Evolutionary conservation across 2,329 filamentous ascomycete genomes (phyloP).

Genomic region (Aspergillus quadrilineatus): DNA sequence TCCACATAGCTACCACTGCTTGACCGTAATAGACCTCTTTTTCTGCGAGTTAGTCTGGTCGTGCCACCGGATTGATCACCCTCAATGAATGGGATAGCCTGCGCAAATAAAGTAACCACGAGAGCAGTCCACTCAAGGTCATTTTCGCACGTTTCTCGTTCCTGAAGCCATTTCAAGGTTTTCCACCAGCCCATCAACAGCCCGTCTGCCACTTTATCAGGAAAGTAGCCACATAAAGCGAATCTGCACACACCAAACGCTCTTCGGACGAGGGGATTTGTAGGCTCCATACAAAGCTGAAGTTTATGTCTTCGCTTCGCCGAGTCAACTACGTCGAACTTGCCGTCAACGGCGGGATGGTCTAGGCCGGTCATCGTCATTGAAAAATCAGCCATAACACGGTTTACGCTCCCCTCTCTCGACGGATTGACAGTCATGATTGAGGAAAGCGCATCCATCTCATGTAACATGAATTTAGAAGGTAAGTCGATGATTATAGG

Average conservation of each 20-base stretch:
- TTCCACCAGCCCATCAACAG: constrained; percentile 73
- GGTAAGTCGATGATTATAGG: constrained; percentile 67
- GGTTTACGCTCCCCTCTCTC: constrained; percentile 53
- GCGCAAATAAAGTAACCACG: constrained; percentile 62
- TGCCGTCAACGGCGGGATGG: constrained; percentile 58
- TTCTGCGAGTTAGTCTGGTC: constrained; percentile 40
- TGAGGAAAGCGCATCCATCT: constrained; percentile 60
- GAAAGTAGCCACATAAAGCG: constrained; percentile 54
- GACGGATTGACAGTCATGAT: constrained; percentile 51
- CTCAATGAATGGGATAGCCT: constrained; percentile 61
- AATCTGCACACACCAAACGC: constrained; percentile 64
- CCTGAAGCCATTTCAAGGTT: constrained; percentile 65
- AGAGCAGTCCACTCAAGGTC: constrained; percentile 70
- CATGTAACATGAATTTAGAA: constrained; percentile 56
- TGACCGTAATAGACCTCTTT: constrained; percentile 47
- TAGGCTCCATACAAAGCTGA: constrained; percentile 65
- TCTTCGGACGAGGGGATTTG: constrained; percentile 60
- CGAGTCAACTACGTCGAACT: constrained; percentile 67
- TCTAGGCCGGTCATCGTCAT: constrained; percentile 53
- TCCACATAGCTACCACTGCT: constrained; percentile 50
- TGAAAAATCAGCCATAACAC: constrained; percentile 46
- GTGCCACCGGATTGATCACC: constrained; percentile 32
- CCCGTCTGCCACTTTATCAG: constrained; percentile 56
- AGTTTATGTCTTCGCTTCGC: constrained; percentile 64
- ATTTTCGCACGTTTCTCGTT: constrained; percentile 47